Evolutionary conservation across 225 moss, liverwort and hornwort species (phyloP), one percentile per base, ranked within the genome.

Genomic region (Pseudisothecium myosuroides): DNA sequence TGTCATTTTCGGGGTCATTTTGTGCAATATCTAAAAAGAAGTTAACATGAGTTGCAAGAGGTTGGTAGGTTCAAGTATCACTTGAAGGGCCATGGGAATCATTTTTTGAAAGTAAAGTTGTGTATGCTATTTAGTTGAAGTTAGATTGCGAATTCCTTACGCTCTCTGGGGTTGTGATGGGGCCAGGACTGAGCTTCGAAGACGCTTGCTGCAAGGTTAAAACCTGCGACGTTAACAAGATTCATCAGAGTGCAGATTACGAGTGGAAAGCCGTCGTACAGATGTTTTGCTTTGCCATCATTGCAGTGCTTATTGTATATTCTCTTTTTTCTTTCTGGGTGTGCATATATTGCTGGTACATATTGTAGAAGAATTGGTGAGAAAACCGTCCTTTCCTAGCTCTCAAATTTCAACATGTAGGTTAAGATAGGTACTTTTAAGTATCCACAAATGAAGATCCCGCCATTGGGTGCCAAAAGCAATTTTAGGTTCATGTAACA

Each of bases 161-260:
- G 34, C 84, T 56, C 73, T 82, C 43, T 73, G 83, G 37, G 76
- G 65, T 87, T 85, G 52, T 85, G 58, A 74, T 89, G 90, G 59
- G 76, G 21, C 72, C 89, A 94, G 92, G 91, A 81, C 68, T 81
- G 94, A 94, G 94, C 92, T 93, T 88, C 91, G 86, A 54, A 92
- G 91, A 67, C 93, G 93, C 55, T 86, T 90, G 66, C 72, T 89
- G 83, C 82, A 82, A 82, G 58, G 49, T 69, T 90, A 47, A 62
- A 67, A 76, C 54, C 36, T 79, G 78, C 55, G 19, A 83, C 39
- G 23, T 78, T 59, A 36, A 68, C 49, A n/a, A 39, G 19, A 64
- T 87, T 49, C 39, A 72, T 72, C 23, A 41, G 31, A 65, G 28
- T 54, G 77, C 31, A 84, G 37, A 84, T 67, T 28, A n/a, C 27